These are phyloP conservation scores for Carallia brachiata DNA, from an alignment of 345 rosid genomes.

Conservation along the genomic window DNA sequence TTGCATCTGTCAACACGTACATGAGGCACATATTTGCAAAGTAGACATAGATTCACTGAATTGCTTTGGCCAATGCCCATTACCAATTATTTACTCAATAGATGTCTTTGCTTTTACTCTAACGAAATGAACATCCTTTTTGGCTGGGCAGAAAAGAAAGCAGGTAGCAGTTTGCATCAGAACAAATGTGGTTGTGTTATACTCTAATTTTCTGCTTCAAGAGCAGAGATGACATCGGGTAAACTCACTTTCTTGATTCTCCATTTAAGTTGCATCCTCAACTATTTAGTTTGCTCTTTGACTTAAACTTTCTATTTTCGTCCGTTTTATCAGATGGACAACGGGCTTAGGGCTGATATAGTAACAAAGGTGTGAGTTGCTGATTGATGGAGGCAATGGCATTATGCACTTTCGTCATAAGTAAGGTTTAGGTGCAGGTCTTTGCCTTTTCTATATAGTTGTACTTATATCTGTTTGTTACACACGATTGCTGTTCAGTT, in stretches of 20 bases:
- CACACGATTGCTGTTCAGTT: constrained; percentile 20
- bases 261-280: not conserved
- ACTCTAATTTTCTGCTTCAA: constrained; percentile 42
- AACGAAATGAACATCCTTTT: constrained; percentile 12
- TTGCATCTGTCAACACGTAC: not conserved
- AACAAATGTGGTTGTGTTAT: constrained; percentile 79
- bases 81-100: not conserved
- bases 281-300: not conserved
- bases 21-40: constrained; percentile 2
- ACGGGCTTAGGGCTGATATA: constrained; percentile 21
- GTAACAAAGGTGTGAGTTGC: not conserved
- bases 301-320: not conserved
- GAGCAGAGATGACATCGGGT: constrained; percentile 22
- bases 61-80: constrained; percentile 19
- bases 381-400: constrained; percentile 18
- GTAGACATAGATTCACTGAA: constrained; percentile 10
- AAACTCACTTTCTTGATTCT: constrained; percentile 8
- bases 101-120: not conserved
- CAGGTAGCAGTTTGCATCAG: constrained; percentile 49
- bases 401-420: constrained; percentile 7
- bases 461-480: constrained; percentile 23
- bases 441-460: constrained; percentile 19
- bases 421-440: constrained; percentile 17
- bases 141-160: constrained; percentile 68
- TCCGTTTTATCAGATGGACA: too few relatives aligned